Conservation (phyloP, 352 stramenopile species). For the Halophytophthora polymorphica region DNA sequence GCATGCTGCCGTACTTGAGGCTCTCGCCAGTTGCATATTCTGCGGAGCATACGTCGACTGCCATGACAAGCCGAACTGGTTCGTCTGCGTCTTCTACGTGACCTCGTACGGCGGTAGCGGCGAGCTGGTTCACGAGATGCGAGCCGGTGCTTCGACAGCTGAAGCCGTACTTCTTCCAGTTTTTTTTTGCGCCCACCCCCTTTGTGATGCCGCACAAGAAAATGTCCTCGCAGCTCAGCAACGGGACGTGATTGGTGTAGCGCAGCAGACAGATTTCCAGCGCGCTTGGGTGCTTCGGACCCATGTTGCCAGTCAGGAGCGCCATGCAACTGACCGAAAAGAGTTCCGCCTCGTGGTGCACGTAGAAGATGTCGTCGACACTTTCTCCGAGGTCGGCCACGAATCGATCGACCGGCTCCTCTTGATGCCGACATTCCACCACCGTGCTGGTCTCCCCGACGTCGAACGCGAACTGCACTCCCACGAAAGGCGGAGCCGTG, state of each 20-base stretch:
- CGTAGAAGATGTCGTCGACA: constrained; percentile 46
- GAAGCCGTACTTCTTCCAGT: constrained; percentile 64
- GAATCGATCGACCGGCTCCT: constrained; percentile 64
- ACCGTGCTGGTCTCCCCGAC: constrained; percentile 30
- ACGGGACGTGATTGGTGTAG: constrained; percentile 70
- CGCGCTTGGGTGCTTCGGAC: constrained; percentile 7
- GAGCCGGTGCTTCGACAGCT: constrained; percentile 28
- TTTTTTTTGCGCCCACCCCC: constrained; percentile 29
- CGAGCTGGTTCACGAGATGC: constrained; percentile 51
- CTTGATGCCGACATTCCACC: constrained; percentile 32
- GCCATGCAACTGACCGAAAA: constrained; percentile 49
- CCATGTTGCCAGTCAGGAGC: constrained; percentile 27
- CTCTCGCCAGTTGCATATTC: neutral
- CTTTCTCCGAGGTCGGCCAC: constrained; percentile 34
- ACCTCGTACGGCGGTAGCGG: constrained; percentile 27
- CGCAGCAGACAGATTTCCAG: constrained; percentile 67
- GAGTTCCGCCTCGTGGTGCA: constrained; percentile 22
- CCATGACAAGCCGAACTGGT: constrained; percentile 36
- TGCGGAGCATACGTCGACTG: constrained; percentile 47
- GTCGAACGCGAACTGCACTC: constrained; percentile 59
- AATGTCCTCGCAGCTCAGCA: constrained; percentile 61
- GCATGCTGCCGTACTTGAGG: constrained; percentile 51
- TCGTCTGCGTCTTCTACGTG: constrained; percentile 3
- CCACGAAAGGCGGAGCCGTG: constrained; percentile 43
- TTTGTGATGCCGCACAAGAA: constrained; percentile 51